These are phyloP conservation scores for Macrotyloma uniflorum DNA, from an alignment of 306 rosid genomes.

Conservation along the genomic window DNA sequence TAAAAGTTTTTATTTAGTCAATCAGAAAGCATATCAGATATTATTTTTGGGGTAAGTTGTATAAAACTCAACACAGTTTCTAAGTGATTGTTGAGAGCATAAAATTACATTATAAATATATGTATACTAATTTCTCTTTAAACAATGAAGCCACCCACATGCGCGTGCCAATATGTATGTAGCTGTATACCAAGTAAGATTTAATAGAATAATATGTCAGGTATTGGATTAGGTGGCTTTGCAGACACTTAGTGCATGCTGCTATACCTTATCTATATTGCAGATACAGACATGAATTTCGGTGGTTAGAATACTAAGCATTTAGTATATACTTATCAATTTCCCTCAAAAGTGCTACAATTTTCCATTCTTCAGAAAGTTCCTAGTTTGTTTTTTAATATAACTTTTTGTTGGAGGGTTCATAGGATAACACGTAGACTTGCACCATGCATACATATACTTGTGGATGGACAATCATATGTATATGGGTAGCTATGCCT, in stretches of 20 bases:
- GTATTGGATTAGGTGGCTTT: conserved; percentile 33
- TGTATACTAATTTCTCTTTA: background rate
- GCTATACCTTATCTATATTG: conserved; percentile 14
- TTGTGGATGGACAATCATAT: background rate
- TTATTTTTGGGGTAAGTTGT: too few species aligned
- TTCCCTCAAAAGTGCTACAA: background rate
- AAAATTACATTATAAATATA: too few species aligned
- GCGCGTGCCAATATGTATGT: conserved; percentile 35
- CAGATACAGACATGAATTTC: conserved; percentile 1
- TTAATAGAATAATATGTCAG: background rate
- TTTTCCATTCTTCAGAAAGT: conserved; percentile 1
- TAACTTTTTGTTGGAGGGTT: conserved; percentile 26
- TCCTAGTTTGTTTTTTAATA: background rate
- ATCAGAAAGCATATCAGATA: too few species aligned
- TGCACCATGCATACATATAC: background rate
- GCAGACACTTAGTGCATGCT: conserved; percentile 27
- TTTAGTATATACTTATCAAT: background rate
- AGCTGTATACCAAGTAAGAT: conserved; percentile 19
- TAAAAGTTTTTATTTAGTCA: too few species aligned
- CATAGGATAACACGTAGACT: conserved; percentile 48
- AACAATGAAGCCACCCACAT: conserved; percentile 5
- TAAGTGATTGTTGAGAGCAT: too few species aligned
- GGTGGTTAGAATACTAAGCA: background rate
- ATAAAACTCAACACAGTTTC: too few species aligned
- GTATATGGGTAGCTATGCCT: background rate